These are phyloP conservation scores for Tympanopsis confertula DNA, from an alignment of 2,329 filamentous ascomycete genomes.

Conservation along the genomic window DNA sequence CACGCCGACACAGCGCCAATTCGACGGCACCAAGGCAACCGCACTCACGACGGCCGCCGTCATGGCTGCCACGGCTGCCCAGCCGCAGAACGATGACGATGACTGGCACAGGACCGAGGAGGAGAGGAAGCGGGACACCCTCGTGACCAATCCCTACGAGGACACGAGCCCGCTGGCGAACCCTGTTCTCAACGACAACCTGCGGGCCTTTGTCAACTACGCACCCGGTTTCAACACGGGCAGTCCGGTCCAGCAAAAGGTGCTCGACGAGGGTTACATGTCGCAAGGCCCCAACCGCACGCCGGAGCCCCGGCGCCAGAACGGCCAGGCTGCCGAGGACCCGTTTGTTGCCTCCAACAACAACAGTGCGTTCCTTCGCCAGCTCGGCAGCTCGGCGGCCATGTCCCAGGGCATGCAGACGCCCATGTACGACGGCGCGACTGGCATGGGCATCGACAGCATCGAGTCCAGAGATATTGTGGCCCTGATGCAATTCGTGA, in stretches of 20 bases:
- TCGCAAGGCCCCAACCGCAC: slow-evolving; percentile 55
- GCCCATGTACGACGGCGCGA: slow-evolving; percentile 81
- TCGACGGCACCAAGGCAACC: no score
- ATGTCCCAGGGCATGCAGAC: slow-evolving; percentile 86
- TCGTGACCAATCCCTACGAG: slow-evolving; percentile 58
- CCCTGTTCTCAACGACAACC: slow-evolving; percentile 35
- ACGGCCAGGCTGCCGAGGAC: slow-evolving; percentile 40
- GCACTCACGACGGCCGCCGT: no score
- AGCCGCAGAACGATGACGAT: slow-evolving; percentile 12
- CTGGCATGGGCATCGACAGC: slow-evolving; percentile 74
- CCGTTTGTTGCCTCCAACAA: slow-evolving; percentile 42
- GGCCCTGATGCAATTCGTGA: slow-evolving; percentile 87
- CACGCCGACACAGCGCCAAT: no score
- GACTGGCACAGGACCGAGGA: slow-evolving; percentile 47
- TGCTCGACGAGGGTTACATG: slow-evolving; percentile 80
- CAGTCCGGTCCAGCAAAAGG: slow-evolving; percentile 46
- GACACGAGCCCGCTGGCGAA: slow-evolving; percentile 50
- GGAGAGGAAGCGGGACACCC: slow-evolving; percentile 53
- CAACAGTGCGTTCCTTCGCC: slow-evolving; percentile 38
- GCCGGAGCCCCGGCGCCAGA: slow-evolving; percentile 34
- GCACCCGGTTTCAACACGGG: slow-evolving; percentile 35
- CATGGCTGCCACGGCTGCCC: no score
- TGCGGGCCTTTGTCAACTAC: slow-evolving; percentile 30
- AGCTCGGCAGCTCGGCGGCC: slow-evolving; percentile 64
- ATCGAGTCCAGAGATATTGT: slow-evolving; percentile 97